A percentile compares a stretch with the other conserved stretches of the same genome.
These are phyloP conservation scores for Viridothelium virens DNA, from an alignment of 495 filamentous ascomycete species.

Conservation along the genomic window DNA sequence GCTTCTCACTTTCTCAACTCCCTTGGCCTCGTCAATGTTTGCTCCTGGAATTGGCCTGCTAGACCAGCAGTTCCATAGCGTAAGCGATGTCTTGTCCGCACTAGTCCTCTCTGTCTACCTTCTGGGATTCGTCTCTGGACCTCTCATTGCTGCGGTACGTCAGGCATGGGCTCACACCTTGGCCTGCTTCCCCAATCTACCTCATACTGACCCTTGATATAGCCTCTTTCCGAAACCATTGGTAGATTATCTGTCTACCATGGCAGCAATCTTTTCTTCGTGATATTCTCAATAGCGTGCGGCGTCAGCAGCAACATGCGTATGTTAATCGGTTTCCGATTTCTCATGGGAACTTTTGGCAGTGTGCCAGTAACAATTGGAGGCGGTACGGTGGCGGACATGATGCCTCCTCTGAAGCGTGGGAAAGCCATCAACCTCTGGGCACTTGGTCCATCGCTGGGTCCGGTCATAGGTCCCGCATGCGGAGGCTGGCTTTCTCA, in stretches of 20 bases:
- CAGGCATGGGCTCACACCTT: conserved; percentile 22
- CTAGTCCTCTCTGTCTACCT: conserved; percentile 41
- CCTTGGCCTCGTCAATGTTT: conserved; percentile 13
- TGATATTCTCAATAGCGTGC: conserved; percentile 28
- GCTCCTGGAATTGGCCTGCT: conserved; percentile 19
- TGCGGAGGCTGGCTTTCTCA: conserved; percentile 16
- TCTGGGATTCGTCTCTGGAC: conserved; percentile 33
- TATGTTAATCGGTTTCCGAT: conserved; percentile 29
- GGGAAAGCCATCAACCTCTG: conserved; percentile 30
- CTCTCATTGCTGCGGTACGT: background rate
- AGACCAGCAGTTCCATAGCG: background rate
- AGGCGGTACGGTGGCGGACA: conserved; percentile 32
- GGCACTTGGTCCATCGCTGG: conserved; percentile 27
- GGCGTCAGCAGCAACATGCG: conserved; percentile 23
- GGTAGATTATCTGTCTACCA: conserved; percentile 34
- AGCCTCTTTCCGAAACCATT: conserved; percentile 14
- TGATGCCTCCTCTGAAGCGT: conserved; percentile 22
- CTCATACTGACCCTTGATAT: conserved; percentile 11
- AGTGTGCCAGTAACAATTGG: conserved; percentile 34
- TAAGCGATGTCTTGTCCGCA: conserved; percentile 38
- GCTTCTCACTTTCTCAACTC: conserved; percentile 1
- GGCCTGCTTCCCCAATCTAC: conserved; percentile 14
- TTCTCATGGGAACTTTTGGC: conserved; percentile 34
- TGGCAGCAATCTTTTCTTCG: conserved; percentile 37
- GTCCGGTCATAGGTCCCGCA: conserved; percentile 30